Evolutionary conservation across 345 rosid species (phyloP), one percentile per base, ranked within the genome.

Genomic region (Mangifera indica): DNA sequence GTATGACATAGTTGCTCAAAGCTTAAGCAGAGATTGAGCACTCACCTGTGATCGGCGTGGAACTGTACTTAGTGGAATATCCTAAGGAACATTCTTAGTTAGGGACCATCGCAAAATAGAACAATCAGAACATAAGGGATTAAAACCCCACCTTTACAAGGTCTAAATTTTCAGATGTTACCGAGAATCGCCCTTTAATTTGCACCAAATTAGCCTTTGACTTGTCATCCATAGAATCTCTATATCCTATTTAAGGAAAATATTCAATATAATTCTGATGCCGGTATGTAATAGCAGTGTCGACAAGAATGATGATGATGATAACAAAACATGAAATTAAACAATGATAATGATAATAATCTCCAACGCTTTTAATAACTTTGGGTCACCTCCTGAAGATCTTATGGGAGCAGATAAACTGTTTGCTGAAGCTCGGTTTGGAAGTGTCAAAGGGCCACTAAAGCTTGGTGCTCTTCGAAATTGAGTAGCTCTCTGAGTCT

Each of bases 351-450:
- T 29, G 32, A 29, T 29, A 29, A 29, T 29, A 29, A 29, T 29
- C 32, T 29, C 32, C 1, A 3, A 66, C 48, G 49, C 42, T 17
- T 26, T 56, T 15, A 37, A 34, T 2, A 22, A 53, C 54, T 52
- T 45, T 0, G 44, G 45, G 32, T 76, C 82, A 92, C 99, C 99
- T 89, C 87, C 92, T 34, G 99, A 91, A 73, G 93, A 88, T 77
- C 91, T 95, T 53, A 86, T 91, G 22, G 99, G 99, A 84, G 98
- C 99, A 69, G 99, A 95, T 74, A 93, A 81, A 70, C 99, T 95
- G 82, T 95, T 95, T 60, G 99, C 91, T 32, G 99, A 96, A 77
- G 99, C 99, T 74, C 97, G 87, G 65, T 81, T 96, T 61, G 99
- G 84, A 80, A 96, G 99, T 88, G 79, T 88, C 77, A 93, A 77